These are phyloP conservation scores for Pseudohyphozyma bogoriensis DNA, from an alignment of 768 basidiomycete species.

Conservation along the genomic window DNA sequence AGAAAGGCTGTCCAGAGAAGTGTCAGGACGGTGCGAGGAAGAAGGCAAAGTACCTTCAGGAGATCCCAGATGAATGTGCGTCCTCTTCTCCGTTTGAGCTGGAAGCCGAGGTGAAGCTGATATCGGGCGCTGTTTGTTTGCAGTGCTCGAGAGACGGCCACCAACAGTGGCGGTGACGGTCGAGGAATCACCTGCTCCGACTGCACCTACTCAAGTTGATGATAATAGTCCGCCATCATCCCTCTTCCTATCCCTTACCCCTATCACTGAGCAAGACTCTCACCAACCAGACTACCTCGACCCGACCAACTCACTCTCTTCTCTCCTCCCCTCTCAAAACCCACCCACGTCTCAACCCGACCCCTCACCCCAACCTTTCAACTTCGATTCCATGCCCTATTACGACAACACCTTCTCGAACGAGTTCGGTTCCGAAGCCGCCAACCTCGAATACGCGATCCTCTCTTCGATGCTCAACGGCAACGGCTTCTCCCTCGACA, in stretches of 20 bases:
- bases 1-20: constrained; percentile 75
- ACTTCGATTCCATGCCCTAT: background rate
- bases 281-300: no score
- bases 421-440: constrained; percentile 75
- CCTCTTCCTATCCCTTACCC: background rate
- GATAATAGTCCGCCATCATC: no score
- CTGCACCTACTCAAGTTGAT: no score
- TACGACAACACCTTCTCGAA: constrained; percentile 2
- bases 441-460: constrained; percentile 89
- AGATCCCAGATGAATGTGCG: constrained; percentile 82
- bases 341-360: background rate
- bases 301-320: background rate
- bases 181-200: no score
- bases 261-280: no score
- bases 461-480: constrained; percentile 66
- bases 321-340: background rate
- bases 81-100: background rate
- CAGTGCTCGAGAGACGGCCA: constrained; percentile 10
- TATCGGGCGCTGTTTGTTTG: background rate
- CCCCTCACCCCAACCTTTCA: constrained; percentile 3
- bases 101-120: background rate
- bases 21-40: constrained; percentile 94
- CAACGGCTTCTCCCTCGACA: constrained; percentile 48
- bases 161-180: background rate
- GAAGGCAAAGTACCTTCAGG: constrained; percentile 93